These are phyloP conservation scores for Fusarium anthophilum DNA, from an alignment of 2,329 filamentous ascomycete species.

Conservation along the genomic window DNA sequence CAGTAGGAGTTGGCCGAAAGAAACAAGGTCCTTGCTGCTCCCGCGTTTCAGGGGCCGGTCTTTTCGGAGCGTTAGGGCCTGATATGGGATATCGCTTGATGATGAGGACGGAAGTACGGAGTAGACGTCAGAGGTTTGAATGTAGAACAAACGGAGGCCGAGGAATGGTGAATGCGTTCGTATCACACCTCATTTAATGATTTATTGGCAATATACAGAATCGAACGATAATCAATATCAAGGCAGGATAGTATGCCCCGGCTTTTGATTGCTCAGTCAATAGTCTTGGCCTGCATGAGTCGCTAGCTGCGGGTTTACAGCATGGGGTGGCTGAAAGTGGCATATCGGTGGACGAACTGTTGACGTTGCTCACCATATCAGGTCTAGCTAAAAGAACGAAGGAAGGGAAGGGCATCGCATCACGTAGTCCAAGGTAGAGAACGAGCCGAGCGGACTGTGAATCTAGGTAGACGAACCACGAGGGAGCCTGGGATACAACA, in stretches of 20 bases:
- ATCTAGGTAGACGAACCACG: conserved; percentile 1
- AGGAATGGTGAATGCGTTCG: background rate
- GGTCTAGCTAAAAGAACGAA: conserved; percentile 1
- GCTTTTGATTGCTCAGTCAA: conserved; percentile 11
- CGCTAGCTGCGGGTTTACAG: conserved; percentile 16
- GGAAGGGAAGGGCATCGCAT: background rate
- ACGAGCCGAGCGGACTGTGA: background rate
- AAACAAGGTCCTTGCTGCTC: background rate
- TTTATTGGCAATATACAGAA: conserved; percentile 19
- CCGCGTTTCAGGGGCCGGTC: conserved; percentile 17
- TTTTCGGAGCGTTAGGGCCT: conserved; percentile 5
- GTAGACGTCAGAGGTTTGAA: background rate
- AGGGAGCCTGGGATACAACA: conserved; percentile 7
- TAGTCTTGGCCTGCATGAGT: conserved; percentile 29
- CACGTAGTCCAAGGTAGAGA: background rate
- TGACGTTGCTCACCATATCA: conserved; percentile 11
- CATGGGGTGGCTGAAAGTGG: conserved; percentile 16
- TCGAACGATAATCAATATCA: conserved; percentile 1
- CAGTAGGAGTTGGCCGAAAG: background rate
- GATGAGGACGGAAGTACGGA: background rate
- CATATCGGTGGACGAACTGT: conserved; percentile 4
- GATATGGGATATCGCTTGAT: conserved; percentile 1
- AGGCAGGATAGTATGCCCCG: background rate
- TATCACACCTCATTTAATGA: conserved; percentile 10
- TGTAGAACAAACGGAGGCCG: background rate